A percentile compares a stretch with the other conserved stretches of the same genome.
phyloP scores from a whole-genome alignment of 2,329 filamentous ascomycete species.

The Cladosporium halotolerans region DNA sequence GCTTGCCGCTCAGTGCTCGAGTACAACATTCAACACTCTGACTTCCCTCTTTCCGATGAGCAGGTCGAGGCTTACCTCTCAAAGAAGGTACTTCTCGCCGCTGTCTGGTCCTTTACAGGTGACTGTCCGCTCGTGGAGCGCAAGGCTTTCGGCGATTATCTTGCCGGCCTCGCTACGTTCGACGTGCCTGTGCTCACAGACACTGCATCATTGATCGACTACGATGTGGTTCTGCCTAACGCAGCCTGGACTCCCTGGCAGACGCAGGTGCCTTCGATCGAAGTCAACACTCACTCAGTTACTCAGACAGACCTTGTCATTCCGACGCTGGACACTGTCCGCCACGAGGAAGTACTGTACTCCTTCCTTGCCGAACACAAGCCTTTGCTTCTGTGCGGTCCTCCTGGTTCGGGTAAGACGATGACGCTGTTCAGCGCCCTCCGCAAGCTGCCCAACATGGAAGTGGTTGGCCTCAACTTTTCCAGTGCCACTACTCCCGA shows the following conservation, averaged over 20 bases:
- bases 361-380: constrained; percentile 99
- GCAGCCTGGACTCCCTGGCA: constrained; percentile 92
- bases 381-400: constrained; percentile 89
- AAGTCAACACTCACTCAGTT: constrained; percentile 97
- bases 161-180: constrained; percentile 76
- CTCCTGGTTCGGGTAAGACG: constrained; percentile 97
- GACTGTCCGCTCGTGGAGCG: constrained; percentile 86
- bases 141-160: constrained; percentile 79
- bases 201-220: constrained; percentile 85
- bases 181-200: constrained; percentile 72
- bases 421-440: constrained; percentile 99
- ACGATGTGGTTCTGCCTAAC: constrained; percentile 79
- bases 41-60: constrained; percentile 86
- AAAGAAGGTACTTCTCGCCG: constrained; percentile 86
- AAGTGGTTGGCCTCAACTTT: constrained; percentile 98
- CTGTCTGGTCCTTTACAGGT: constrained; percentile 93
- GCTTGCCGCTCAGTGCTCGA: constrained; percentile 85
- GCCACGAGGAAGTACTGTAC: constrained; percentile 98
- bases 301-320: constrained; percentile 98
- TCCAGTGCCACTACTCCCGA: constrained; percentile 98
- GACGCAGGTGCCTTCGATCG: constrained; percentile 84
- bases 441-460: constrained; percentile 95
- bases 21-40: constrained; percentile 89
- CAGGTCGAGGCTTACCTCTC: constrained; percentile 84
- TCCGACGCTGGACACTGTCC: constrained; percentile 91